Evolutionary conservation across 208 protist species (phyloP).

Genomic region (Leishmania major): DNA sequence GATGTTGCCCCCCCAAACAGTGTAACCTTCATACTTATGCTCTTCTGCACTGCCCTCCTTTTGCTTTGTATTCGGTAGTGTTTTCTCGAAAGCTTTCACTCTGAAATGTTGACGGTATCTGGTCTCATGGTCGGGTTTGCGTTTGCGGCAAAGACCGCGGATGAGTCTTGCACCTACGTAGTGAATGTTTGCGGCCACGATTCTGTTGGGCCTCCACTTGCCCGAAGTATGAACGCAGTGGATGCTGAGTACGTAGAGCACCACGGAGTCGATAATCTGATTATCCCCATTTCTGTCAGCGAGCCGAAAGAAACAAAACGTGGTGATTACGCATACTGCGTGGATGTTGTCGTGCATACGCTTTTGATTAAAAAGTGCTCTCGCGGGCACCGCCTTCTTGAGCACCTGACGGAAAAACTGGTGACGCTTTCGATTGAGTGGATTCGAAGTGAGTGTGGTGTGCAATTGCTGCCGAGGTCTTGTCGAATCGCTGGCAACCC

Average conservation of each 20-base stretch:
- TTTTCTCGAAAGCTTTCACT: background rate
- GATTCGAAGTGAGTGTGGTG: constrained; percentile 77
- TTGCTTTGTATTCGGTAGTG: background rate
- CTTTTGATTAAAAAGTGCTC: constrained; percentile 55
- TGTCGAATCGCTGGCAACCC: constrained; percentile 49
- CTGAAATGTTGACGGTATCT: constrained; percentile 18
- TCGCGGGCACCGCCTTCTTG: constrained; percentile 39
- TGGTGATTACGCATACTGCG: constrained; percentile 39
- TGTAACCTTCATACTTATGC: too few relatives aligned
- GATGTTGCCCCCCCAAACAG: background rate
- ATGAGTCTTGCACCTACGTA: constrained; percentile 51
- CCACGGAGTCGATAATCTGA: constrained; percentile 83
- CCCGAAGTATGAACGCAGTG: constrained; percentile 70
- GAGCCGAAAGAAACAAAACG: constrained; percentile 20
- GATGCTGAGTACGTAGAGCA: constrained; percentile 68
- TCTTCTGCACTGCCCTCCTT: background rate
- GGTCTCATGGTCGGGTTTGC: constrained; percentile 32
- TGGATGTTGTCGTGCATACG: constrained; percentile 86
- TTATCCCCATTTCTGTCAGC: constrained; percentile 85
- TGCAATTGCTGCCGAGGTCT: constrained; percentile 39
- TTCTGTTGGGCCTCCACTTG: constrained; percentile 65
- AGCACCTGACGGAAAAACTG: constrained; percentile 68
- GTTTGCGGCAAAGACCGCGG: constrained; percentile 43
- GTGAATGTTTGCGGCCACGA: constrained; percentile 87
- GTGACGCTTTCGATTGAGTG: constrained; percentile 71